These are phyloP conservation scores for Monosporascus sp. DNA, from an alignment of 2,329 filamentous ascomycete species.

Conservation along the genomic window DNA sequence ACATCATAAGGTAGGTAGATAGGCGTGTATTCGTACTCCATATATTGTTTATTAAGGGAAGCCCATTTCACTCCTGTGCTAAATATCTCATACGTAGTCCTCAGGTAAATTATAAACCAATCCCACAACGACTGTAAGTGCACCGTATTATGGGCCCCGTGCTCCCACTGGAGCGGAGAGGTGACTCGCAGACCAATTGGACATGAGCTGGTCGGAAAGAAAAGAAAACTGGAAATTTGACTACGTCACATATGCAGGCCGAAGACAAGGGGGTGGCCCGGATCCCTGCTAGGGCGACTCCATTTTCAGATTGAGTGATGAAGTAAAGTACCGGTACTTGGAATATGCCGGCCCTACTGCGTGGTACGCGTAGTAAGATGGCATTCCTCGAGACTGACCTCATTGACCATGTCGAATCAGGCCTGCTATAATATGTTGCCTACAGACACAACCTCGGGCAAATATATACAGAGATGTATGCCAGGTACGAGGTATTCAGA, in stretches of 20 bases:
- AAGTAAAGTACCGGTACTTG: not conserved
- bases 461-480: too few relatives aligned
- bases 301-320: not conserved
- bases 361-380: not conserved
- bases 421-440: too few relatives aligned
- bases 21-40: too few relatives aligned
- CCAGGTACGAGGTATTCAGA: too few relatives aligned
- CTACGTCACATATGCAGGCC: not conserved
- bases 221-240: slow-evolving; percentile 1
- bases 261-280: not conserved
- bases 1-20: too few relatives aligned
- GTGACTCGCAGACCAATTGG: not conserved
- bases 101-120: too few relatives aligned
- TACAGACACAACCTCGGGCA: too few relatives aligned
- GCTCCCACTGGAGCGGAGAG: not conserved
- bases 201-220: not conserved
- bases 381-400: not conserved
- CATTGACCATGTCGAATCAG: not conserved
- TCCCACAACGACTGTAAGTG: too few relatives aligned
- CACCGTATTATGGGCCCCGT: too few relatives aligned
- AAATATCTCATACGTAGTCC: too few relatives aligned
- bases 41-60: too few relatives aligned
- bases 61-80: too few relatives aligned
- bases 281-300: not conserved
- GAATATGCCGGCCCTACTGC: not conserved